Evolutionary conservation across 2,329 filamentous ascomycete species (phyloP).

Genomic region (Beauveria australis): DNA sequence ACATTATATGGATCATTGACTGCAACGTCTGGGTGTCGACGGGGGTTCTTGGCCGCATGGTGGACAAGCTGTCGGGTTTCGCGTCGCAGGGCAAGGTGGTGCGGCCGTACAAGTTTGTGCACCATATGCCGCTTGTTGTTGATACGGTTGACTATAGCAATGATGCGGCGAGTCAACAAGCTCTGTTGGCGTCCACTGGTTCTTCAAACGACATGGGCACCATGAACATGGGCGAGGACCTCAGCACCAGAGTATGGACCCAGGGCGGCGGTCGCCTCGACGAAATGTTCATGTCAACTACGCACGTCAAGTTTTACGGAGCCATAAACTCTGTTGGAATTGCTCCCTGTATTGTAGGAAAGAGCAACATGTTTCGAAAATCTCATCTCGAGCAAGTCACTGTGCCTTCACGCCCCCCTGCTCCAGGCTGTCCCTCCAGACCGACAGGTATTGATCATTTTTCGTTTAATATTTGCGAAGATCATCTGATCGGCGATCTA

Average conservation of each 20-base stretch:
- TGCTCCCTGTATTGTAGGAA: slow-evolving; percentile 90
- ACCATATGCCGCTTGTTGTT: slow-evolving; percentile 85
- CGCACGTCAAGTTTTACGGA: slow-evolving; percentile 94
- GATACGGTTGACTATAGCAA: slow-evolving; percentile 45
- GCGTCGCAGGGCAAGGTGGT: slow-evolving; percentile 37
- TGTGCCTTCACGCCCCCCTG: slow-evolving; percentile 37
- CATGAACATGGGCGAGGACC: slow-evolving; percentile 6
- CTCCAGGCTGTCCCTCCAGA: slow-evolving; percentile 32
- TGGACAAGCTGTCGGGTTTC: slow-evolving; percentile 74
- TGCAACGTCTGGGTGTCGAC: slow-evolving; percentile 90
- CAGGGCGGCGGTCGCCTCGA: slow-evolving; percentile 75
- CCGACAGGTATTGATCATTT: slow-evolving; percentile 80
- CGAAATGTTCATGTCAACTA: slow-evolving; percentile 88
- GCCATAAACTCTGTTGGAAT: slow-evolving; percentile 90
- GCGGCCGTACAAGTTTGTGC: slow-evolving; percentile 79
- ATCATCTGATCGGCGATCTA: slow-evolving; percentile 88
- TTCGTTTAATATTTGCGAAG: slow-evolving; percentile 93
- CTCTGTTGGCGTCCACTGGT: slow-evolving; percentile 26
- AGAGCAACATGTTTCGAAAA: slow-evolving; percentile 97
- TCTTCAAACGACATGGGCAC: slow-evolving; percentile 18
- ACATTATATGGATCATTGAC: slow-evolving; percentile 90
- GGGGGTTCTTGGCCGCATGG: slow-evolving; percentile 77
- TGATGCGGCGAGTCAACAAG: slow-evolving; percentile 16
- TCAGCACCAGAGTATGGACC: slow-evolving; percentile 23
- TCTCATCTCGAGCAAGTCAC: slow-evolving; percentile 76